Evolutionary conservation across 2,329 filamentous ascomycete species (phyloP), one percentile per base, ranked within the genome.

Genomic region (Colletotrichum sp.): DNA sequence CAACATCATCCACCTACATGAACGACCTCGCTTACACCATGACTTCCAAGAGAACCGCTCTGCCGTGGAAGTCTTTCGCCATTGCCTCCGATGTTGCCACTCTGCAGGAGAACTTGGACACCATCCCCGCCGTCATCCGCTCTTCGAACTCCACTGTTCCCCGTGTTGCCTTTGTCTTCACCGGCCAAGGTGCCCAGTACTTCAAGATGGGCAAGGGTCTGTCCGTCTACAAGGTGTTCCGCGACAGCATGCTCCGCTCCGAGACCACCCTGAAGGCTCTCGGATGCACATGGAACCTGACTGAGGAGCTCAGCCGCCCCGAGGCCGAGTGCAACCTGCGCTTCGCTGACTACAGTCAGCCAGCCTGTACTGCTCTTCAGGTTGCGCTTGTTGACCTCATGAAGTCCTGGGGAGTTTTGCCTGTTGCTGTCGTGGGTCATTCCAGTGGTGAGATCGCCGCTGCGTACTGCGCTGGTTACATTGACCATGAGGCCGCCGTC

Each of bases 11-110:
- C 78, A 82, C 26, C 78, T 71, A 90, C 18, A 60, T 71, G 8
- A 57, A 67, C 7, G 79, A 88, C 68, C 86, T 89, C 60, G 83
- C 88, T 8, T 89, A 89, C 77, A 89, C 88, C 1, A 82, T 89
- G 21, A 82, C 80, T 21, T 85, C 83, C 44, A 87, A 88, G 5
- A 85, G 88, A 15, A 89, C 88, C 1, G 81, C 78, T 8, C 76
- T 89, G 9, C 85, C 87, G 68, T 89, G 87, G 85, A 88, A 84
- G 72, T 78, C 81, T 2, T 83, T 83, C 5, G 77, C 87, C 7
- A 81, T 87, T 55, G 85, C 87, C 8, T 68, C 79, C 2, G 83
- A 87, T 4, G 82, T 89, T 10, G 12, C n/a, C 13, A 49, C 44
- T 55, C 68, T 75, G 1, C 36, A 57, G 4, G 32, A 60, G 32